These are phyloP conservation scores for Pseudoperonospora humuli DNA, from an alignment of 352 stramenopile species.

Conservation along the genomic window DNA sequence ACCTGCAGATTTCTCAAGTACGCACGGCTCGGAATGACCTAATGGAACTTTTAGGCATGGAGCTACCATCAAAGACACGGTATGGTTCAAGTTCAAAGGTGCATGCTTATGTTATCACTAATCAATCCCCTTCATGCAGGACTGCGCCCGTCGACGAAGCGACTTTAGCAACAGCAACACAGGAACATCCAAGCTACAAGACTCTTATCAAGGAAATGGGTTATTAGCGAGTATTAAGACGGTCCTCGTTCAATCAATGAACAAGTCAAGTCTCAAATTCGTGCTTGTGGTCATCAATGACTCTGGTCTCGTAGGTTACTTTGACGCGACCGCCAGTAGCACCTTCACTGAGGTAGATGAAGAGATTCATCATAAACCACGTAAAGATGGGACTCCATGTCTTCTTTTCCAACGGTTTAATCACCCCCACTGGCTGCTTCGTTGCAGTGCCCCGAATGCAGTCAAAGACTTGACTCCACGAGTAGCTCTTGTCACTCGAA, in stretches of 20 bases:
- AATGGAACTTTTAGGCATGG: constrained; percentile 54
- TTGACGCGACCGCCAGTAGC: constrained; percentile 59
- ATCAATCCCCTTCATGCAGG: background rate
- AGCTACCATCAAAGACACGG: constrained; percentile 48
- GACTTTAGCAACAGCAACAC: background rate
- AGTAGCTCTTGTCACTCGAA: constrained; percentile 24
- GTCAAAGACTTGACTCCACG: constrained; percentile 18
- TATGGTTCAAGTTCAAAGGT: constrained; percentile 28
- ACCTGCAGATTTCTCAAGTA: constrained; percentile 37
- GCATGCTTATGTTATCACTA: too few relatives aligned
- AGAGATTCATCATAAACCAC: constrained; percentile 76
- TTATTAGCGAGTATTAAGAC: constrained; percentile 31
- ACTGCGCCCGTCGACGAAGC: background rate
- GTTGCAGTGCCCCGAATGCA: constrained; percentile 4
- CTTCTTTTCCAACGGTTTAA: constrained; percentile 48
- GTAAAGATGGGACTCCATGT: constrained; percentile 58
- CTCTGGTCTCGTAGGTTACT: constrained; percentile 49
- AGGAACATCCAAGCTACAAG: constrained; percentile 35
- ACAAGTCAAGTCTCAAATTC: constrained; percentile 23
- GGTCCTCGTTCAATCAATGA: too few relatives aligned
- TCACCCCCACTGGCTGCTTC: constrained; percentile 24
- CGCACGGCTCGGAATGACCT: constrained; percentile 52
- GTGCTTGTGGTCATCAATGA: constrained; percentile 24
- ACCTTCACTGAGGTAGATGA: constrained; percentile 71
- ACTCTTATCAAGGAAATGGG: constrained; percentile 69